These are phyloP conservation scores for Arthrobotrys iridis DNA, from an alignment of 2,329 filamentous ascomycete genomes.

Conservation along the genomic window DNA sequence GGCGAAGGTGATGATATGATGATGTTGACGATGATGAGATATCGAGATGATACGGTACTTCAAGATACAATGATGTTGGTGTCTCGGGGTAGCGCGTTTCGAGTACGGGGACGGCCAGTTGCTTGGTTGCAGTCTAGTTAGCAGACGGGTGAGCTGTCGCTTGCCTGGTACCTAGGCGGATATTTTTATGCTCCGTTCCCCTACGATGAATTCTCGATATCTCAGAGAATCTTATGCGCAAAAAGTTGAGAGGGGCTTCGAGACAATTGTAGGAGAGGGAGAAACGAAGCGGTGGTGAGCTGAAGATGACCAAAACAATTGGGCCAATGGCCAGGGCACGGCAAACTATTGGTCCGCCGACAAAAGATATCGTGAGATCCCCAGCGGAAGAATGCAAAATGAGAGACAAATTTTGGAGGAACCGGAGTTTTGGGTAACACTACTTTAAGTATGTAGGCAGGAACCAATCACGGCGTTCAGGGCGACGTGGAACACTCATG, in stretches of 20 bases:
- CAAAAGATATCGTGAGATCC: slow-evolving; percentile 52
- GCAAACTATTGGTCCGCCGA: slow-evolving; percentile 50
- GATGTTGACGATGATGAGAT: not conserved
- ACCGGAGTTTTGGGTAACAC: slow-evolving; percentile 53
- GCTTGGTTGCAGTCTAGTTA: not conserved
- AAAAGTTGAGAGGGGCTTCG: slow-evolving; percentile 25
- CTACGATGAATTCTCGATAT: slow-evolving; percentile 11
- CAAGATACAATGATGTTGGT: slow-evolving; percentile 20
- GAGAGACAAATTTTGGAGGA: slow-evolving; percentile 53
- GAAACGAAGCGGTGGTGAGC: slow-evolving; percentile 32
- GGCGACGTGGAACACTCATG: slow-evolving; percentile 53
- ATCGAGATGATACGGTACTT: slow-evolving; percentile 17
- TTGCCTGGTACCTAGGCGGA: slow-evolving; percentile 16
- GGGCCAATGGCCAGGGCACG: slow-evolving; percentile 23
- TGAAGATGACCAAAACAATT: slow-evolving; percentile 47
- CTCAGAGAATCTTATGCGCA: slow-evolving; percentile 8
- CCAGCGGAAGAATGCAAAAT: slow-evolving; percentile 48
- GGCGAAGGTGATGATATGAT: too few species aligned
- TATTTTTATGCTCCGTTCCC: slow-evolving; percentile 36
- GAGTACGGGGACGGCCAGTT: slow-evolving; percentile 16
- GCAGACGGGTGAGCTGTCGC: slow-evolving; percentile 10
- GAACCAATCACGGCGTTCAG: slow-evolving; percentile 44
- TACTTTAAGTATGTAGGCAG: slow-evolving; percentile 38
- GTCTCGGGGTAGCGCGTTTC: slow-evolving; percentile 42
- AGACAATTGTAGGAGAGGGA: slow-evolving; percentile 24